phyloP scores from a whole-genome alignment of 768 basidiomycete genomes.

The Neoboletus subvelutipes region DNA sequence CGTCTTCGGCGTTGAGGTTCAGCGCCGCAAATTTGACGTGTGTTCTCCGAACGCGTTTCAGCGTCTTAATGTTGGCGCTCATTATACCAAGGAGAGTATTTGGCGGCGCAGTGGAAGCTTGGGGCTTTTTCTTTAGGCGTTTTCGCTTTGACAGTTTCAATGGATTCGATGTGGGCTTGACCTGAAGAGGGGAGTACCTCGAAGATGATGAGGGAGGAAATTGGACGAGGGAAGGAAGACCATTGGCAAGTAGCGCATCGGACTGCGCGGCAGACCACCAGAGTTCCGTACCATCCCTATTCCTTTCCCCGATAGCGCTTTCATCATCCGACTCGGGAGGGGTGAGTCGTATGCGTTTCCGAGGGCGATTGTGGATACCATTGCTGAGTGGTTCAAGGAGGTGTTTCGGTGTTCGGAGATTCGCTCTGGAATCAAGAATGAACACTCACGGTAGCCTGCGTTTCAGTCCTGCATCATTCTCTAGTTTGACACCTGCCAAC shows the following conservation, averaged over 20 bases:
- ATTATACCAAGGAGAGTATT: constrained; percentile 63
- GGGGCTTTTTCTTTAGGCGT: constrained; percentile 23
- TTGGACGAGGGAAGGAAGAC: constrained; percentile 53
- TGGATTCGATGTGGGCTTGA: constrained; percentile 13
- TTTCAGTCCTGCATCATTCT: constrained; percentile 53
- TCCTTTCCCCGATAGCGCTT: constrained; percentile 30
- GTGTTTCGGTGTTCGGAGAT: not conserved
- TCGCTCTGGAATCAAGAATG: not conserved
- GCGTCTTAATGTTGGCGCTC: constrained; percentile 74
- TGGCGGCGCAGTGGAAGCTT: constrained; percentile 26
- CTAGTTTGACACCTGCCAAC: constrained; percentile 22
- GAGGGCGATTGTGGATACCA: constrained; percentile 42
- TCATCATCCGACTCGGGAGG: constrained; percentile 40
- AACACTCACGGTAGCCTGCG: constrained; percentile 44
- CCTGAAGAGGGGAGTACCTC: constrained; percentile 4
- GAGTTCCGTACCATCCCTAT: constrained; percentile 46
- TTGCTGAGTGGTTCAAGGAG: constrained; percentile 16
- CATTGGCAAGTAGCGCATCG: constrained; percentile 60
- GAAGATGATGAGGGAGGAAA: constrained; percentile 25
- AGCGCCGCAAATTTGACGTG: constrained; percentile 71
- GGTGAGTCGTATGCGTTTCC: constrained; percentile 59
- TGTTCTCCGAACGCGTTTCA: constrained; percentile 69
- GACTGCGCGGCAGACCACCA: constrained; percentile 79
- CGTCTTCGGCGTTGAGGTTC: constrained; percentile 35
- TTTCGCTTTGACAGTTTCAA: constrained; percentile 21